Percentiles rank a stretch among this genome's conserved stretches.
Evolutionary conservation across 2,329 filamentous ascomycete genomes (phyloP).

Genomic region (Trichoderma koningiopsis): DNA sequence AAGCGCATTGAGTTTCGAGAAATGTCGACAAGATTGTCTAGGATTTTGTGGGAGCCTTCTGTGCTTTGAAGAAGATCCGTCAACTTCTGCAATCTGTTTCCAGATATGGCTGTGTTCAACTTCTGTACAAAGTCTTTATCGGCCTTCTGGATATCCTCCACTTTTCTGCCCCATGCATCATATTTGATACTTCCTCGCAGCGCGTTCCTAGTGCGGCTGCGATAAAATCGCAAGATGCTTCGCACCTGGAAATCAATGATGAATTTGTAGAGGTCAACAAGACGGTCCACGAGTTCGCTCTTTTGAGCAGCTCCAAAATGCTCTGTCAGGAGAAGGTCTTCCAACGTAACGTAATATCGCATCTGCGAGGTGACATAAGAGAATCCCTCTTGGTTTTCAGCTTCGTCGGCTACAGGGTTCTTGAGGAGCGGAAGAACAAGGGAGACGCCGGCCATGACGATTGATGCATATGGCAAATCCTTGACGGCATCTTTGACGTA

Average conservation of each 20-base stretch:
- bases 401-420: neutral
- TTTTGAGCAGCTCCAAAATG: neutral
- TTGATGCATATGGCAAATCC: neutral
- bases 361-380: neutral
- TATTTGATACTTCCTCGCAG: neutral
- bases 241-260: neutral
- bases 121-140: neutral
- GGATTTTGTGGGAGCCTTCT: no score
- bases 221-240: neutral
- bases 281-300: neutral
- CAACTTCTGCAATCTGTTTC: neutral
- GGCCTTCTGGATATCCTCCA: neutral
- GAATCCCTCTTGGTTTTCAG: neutral
- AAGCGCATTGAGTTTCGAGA: neutral
- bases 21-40: no score
- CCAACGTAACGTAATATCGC: neutral
- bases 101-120: neutral
- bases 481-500: neutral
- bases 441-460: neutral
- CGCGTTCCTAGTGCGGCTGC: neutral
- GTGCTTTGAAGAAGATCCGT: no score
- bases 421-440: neutral
- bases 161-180: neutral
- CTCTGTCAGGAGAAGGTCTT: neutral
- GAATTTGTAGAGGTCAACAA: neutral